Conservation (phyloP, 495 filamentous ascomycete species). For the Xylaria grammica region DNA sequence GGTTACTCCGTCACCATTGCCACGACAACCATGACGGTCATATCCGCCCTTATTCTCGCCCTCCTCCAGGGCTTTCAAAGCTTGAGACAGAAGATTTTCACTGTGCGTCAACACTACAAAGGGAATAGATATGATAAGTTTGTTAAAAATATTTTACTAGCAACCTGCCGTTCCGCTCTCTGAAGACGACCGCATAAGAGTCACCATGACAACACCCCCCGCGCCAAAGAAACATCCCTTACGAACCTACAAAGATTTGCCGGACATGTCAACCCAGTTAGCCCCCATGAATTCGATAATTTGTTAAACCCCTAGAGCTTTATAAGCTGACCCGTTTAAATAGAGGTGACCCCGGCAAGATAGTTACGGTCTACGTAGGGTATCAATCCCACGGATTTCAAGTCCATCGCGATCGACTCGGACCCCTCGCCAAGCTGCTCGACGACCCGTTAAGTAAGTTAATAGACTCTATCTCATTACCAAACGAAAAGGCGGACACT, state of each 20-base stretch:
- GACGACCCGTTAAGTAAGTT: not conserved
- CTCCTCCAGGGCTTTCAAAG: not conserved
- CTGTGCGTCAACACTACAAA: not conserved
- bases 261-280: constrained; percentile 4
- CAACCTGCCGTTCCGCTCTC: not conserved
- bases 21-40: not conserved
- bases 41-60: not conserved
- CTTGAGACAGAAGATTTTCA: not conserved
- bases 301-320: not conserved
- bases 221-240: not conserved
- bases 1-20: too few relatives aligned
- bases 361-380: not conserved
- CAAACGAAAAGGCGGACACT: constrained; percentile 6
- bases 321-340: not conserved
- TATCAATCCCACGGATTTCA: not conserved
- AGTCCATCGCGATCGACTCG: not conserved
- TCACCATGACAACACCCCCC: not conserved
- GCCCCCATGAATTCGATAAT: not conserved
- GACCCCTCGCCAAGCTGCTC: not conserved
- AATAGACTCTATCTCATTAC: not conserved
- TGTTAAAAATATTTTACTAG: too few relatives aligned
- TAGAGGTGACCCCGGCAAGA: not conserved
- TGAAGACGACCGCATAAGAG: not conserved
- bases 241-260: not conserved
- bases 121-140: not conserved